Conservation (phyloP, 768 basidiomycete genomes). For the Auriscalpium microsporum region DNA sequence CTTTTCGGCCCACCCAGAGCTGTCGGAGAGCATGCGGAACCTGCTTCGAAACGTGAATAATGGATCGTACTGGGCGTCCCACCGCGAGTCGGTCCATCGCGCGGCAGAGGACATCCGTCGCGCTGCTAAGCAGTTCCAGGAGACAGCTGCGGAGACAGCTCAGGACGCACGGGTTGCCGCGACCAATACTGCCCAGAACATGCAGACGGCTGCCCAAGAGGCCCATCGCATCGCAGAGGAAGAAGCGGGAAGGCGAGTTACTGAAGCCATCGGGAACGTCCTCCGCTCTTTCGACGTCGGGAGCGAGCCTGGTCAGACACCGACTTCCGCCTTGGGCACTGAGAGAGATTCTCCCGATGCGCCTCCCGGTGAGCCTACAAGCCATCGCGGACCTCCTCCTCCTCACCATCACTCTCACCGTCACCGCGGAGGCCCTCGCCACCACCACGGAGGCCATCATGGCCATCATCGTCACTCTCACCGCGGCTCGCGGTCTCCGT, state of each 20-base stretch:
- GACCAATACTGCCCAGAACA: too few species aligned
- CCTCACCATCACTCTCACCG: neutral
- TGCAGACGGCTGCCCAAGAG: conserved; percentile 31
- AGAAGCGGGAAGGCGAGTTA: conserved; percentile 55
- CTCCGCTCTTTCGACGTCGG: conserved; percentile 42
- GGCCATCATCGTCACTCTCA: neutral
- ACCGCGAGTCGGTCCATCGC: conserved; percentile 50
- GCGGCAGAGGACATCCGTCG: conserved; percentile 48
- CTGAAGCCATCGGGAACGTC: conserved; percentile 53
- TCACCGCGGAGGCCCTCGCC: neutral
- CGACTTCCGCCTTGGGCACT: neutral
- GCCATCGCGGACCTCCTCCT: neutral
- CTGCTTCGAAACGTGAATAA: conserved; percentile 52
- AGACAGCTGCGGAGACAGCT: conserved; percentile 19
- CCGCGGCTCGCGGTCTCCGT: too few species aligned
- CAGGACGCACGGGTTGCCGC: too few species aligned
- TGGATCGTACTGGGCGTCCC: conserved; percentile 62
- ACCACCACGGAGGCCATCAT: neutral
- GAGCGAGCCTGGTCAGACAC: neutral
- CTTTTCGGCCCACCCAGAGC: conserved; percentile 58
- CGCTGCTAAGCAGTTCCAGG: conserved; percentile 27
- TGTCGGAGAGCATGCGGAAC: conserved; percentile 58
- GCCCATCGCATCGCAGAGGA: conserved; percentile 46
- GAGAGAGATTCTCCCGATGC: too few species aligned
- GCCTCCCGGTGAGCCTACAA: too few species aligned